Conservation (phyloP, 1,284 basidiomycete genomes). For the Cystobasidiaceae sp. region DNA sequence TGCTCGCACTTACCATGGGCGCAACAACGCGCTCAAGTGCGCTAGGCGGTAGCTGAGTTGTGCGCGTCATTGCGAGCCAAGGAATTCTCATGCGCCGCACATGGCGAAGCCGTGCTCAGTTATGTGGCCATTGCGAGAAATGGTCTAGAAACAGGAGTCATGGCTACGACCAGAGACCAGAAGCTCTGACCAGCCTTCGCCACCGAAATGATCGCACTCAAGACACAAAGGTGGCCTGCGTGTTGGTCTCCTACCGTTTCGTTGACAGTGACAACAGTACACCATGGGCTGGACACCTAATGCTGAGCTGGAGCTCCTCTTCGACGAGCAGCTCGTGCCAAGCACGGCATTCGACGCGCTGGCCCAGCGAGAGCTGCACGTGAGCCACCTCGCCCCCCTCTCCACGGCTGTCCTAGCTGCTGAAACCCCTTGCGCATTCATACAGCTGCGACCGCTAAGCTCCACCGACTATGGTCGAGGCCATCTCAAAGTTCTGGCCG, state of each 20-base stretch:
- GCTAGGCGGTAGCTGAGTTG: background rate
- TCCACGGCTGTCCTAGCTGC: background rate
- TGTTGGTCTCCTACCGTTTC: background rate
- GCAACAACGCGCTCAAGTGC: conserved; percentile 1
- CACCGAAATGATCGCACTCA: background rate
- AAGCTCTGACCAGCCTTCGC: background rate
- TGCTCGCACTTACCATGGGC: conserved; percentile 6
- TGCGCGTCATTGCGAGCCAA: conserved; percentile 1
- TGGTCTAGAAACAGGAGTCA: background rate
- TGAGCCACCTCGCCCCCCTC: background rate
- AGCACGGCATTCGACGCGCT: conserved; percentile 2
- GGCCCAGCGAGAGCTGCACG: background rate
- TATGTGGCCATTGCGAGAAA: background rate
- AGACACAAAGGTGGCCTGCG: background rate
- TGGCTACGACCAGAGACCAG: background rate
- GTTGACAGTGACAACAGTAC: background rate
- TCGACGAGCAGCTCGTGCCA: conserved; percentile 19
- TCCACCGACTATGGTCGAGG: conserved; percentile 76
- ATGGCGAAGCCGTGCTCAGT: background rate
- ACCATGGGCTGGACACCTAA: conserved; percentile 15
- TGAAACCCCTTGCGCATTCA: background rate
- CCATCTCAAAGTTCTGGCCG: conserved; percentile 74
- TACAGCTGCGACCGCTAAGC: conserved; percentile 79
- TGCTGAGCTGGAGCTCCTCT: conserved; percentile 24
- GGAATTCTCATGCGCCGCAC: no score